Base-by-base conservation (phyloP, 352 stramenopile species). In the Phytophthora cactorum region DNA sequence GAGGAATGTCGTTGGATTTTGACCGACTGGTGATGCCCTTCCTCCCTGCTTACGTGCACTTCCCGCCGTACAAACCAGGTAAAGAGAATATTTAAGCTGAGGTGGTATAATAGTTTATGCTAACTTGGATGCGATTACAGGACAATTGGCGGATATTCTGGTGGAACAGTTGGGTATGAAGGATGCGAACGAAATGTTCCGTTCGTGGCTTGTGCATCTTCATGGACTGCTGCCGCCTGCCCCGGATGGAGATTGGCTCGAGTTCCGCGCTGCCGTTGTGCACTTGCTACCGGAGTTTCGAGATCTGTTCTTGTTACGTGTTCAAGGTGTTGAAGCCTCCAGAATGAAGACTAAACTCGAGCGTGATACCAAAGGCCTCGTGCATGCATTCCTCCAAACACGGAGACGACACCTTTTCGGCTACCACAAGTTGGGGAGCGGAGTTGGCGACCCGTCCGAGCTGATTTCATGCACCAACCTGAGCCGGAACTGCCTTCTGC, bases 1-100 rank as follows among this genome's bases (percentile, higher is more conserved):
- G 85, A 39, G 85, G 81, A 29, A 86, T 93, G 53, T 92, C 85
- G 27, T 57, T 88, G 27, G 72, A 82, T 34, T 79, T 95, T 38
- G 83, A 93, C n/a, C 66, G 69, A 28, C 56, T 90, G 1, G 68
- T 89, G 3, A 71, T 76, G 50, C 63, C 81, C 3, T 89, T 84
- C 60, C 74, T 85, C 43, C 82, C 84, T 1, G 65, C 63, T 9
- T 86, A 81, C 59, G 72, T 92, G 53, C 70, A 76, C 25, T 90
- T 92, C 52, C 75, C 82, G 27, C 75, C 80, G 4, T 92, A 90
- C 66, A 84, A 80, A 36, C 56, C 63, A 55, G 74, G 82, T 91
- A 66, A 56, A 38, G n/a, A 52, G 27, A 44, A 17, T n/a, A 46
- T 51, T 44, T 27, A 39, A 32, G 22, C 29, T 50, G 43, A 6